Base-by-base conservation (phyloP, 768 basidiomycete species). In the Dacryopinax spathularia region DNA sequence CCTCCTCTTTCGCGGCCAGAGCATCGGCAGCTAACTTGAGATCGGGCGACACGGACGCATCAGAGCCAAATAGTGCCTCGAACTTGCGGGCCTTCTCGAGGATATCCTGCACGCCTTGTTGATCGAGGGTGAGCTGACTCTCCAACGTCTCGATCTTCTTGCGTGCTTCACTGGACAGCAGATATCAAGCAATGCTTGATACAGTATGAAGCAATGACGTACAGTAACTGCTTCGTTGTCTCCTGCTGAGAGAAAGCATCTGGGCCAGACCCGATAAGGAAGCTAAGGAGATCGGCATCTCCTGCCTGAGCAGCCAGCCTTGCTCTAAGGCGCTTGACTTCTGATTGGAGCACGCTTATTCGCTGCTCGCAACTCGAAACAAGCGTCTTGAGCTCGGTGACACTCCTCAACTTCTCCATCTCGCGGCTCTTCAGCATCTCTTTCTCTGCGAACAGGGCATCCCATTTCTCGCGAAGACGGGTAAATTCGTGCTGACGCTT, bases 281-380 rank as follows among this genome's bases (percentile, higher is more conserved):
- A 90, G 3, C 75, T 74, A 73, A 93, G 78, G 34, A 91, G 77
- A 60, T 91, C 87, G 65, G 84, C 82, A 25, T 87, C 80, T 5
- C 86, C 84, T 1, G 81, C 77, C 29, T 84, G 75, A 0, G 90
- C 89, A 20, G 89, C 91, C n/a, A 94, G 76, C 33, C 82, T 81
- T 16, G 86, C 80, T 72, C 87, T 89, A 66, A 87, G 77, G 25
- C 92, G 80, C 39, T 76, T 79, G 12, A 88, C 75, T 72, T 97
- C 91, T 1, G 86, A 86, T 65, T 83, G 77, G 27, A 95, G 72
- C 31, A 83, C 81, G 13, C 72, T 71, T 43, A 97, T 84, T 36
- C 92, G 86, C 65, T 88, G 88, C 84, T 91, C 65, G 48, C 65
- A 61, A 22, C 20, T 56, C 10, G 22, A 35, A 37, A 60, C 81